Evolutionary conservation across 192 early-diverging fungal species (phyloP), one percentile per base, ranked within the genome.

Genomic region (Backusella liffmaniae): DNA sequence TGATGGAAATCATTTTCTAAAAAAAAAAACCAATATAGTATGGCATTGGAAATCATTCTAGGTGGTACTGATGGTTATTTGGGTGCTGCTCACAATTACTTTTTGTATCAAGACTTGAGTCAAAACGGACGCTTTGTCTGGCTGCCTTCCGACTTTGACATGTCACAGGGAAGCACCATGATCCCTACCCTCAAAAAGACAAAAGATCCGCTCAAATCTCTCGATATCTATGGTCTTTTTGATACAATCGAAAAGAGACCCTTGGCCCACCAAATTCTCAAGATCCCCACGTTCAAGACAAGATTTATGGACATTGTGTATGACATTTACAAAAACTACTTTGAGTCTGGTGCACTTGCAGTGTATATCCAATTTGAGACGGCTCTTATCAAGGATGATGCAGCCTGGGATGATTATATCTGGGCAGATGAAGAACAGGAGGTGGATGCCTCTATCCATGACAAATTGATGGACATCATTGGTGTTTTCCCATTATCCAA

Each of bases 71-170:
- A 82, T 46, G 70, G 75, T 2, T 86, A 83, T 72, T 80, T 82
- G 79, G 49, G 41, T 1, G 26, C 72, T 10, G 84, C 80, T 34
- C 79, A 78, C 30, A 83, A 86, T 39, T 86, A 78, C 35, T 75
- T 79, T 21, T 37, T 86, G 26, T 86, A 86, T 66, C 75, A 81
- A 39, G 76, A 86, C 51, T 78, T 82, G 1, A 16, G 67, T 26
- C 79, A 77, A 12, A 73, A 76, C 34, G 66, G 66, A 9, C 76
- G 78, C 49, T 81, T 82, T 75, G 66, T 56, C 34, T 86, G 79
- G 80, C 44, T 86, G 2, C 67, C 82, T 5, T 77, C 74, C 1
- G 84, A 83, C 36, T 78, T 84, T 29, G 85, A 83, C 32, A 74
- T 80, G 21, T 84, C 82, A 16, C 73, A 82, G 44, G 82, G 85